Base-by-base conservation (phyloP, 305 asterid genomes). In the Andrographis paniculata region DNA sequence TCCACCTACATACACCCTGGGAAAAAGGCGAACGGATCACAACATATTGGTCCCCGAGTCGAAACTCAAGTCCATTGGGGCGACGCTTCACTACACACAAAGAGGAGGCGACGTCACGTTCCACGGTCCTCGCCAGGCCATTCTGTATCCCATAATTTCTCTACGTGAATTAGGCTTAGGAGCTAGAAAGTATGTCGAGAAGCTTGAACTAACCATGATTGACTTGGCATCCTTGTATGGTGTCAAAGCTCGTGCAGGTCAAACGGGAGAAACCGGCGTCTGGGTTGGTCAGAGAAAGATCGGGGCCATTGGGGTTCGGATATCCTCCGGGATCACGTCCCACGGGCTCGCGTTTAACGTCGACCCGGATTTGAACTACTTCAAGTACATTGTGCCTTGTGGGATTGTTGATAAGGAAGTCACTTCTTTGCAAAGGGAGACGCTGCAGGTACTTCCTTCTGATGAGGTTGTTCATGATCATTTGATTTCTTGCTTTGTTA, bases 31-130 rank as follows among this genome's bases (percentile, higher is more conserved):
- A 60, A 76, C 73, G 0, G 74, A 61, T 48, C 74, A 71, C 55
- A 79, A 79, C 59, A 52, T 79, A 38, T 56, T 84, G 54, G 69
- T 71, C 41, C 63, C 84, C 0, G 87, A 82, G 50, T 60, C 78
- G 10, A 81, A 84, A 23, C 85, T 88, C 10, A 66, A 72, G 56
- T 42, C 79, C 17, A 63, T 88, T 67, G 95, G 94, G n/a, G 87
- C 85, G 1, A 80, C 74, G 41, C 78, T 84, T 54, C 80, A 84
- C 71, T 72, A 72, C 61, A 82, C 95, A 6, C 70, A 88, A 53
- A 71, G 97, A 36, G 94, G 95, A 54, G 97, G 97, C 14, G 95
- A 88, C 48, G 75, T 74, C 62, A 88, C 94, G 1, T 84, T 73
- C 58, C 95, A 84, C 14, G 93, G 97, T 17, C 94, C 87, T 17